These are phyloP conservation scores for Cladophialophora yegresii DNA, from an alignment of 2,329 filamentous ascomycete species.

Conservation along the genomic window DNA sequence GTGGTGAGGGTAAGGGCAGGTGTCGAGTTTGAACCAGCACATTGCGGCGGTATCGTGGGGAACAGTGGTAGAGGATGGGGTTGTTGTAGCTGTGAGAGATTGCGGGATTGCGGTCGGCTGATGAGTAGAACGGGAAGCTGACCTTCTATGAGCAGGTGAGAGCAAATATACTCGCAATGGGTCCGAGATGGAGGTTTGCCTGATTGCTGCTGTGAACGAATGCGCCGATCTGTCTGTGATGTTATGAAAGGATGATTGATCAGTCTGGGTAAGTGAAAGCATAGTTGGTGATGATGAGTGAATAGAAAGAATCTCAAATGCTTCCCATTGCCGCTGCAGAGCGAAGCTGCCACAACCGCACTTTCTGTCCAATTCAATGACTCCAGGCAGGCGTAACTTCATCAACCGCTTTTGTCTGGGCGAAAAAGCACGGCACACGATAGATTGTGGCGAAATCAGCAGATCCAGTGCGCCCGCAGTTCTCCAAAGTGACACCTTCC, in stretches of 20 bases:
- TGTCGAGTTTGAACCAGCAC: conserved; percentile 27
- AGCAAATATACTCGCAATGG: conserved; percentile 9
- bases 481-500: background rate
- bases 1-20: conserved; percentile 29
- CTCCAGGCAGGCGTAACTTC: conserved; percentile 12
- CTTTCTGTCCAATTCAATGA: background rate
- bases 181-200: background rate
- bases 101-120: background rate
- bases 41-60: conserved; percentile 11
- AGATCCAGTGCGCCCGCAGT: background rate
- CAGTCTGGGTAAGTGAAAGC: background rate
- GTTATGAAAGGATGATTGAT: conserved; percentile 6
- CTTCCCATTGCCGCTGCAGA: background rate
- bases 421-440: background rate
- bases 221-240: conserved; percentile 4
- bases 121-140: background rate
- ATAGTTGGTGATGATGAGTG: background rate
- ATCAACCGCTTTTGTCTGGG: background rate
- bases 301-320: background rate
- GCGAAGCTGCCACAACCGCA: background rate
- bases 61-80: background rate
- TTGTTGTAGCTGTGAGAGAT: background rate
- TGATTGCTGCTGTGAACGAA: conserved; percentile 18
- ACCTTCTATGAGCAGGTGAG: background rate
- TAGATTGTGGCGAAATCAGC: background rate